Evolutionary conservation across 1,284 basidiomycete genomes (phyloP).

Genomic region (Pyrrhoderma lamaoense): DNA sequence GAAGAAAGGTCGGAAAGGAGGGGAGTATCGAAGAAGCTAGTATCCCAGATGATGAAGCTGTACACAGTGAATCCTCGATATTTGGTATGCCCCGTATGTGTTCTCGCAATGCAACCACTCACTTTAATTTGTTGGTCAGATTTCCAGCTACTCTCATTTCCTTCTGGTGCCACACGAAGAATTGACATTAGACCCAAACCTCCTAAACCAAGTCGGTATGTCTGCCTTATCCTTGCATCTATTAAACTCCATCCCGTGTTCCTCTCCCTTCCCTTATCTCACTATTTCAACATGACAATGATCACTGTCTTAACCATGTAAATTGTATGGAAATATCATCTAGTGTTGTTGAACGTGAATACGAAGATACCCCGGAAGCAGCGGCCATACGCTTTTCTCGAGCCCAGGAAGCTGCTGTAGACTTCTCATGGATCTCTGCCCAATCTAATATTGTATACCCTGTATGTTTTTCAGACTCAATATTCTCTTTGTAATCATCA

Average conservation of each 20-base stretch:
- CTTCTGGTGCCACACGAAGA: not conserved
- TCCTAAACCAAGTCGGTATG: constrained; percentile 4
- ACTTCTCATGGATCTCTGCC: constrained; percentile 4
- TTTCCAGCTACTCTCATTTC: not conserved
- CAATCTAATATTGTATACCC: constrained; percentile 7
- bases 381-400: not conserved
- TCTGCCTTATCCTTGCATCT: no score
- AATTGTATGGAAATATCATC: not conserved
- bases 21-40: no score
- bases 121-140: no score
- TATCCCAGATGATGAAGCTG: not conserved
- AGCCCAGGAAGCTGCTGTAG: constrained; percentile 7
- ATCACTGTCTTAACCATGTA: not conserved
- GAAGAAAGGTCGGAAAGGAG: no score
- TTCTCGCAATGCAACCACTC: not conserved
- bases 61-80: not conserved
- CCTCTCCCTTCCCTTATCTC: not conserved
- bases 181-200: constrained; percentile 5
- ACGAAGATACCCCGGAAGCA: constrained; percentile 2
- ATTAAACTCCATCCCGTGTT: no score
- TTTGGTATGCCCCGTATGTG: not conserved
- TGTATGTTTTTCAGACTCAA: not conserved
- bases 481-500: no score
- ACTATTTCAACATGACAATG: no score
- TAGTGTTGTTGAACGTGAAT: constrained; percentile 4